Evolutionary conservation across 1,284 basidiomycete species (phyloP).

Genomic region (Serendipita sp.): DNA sequence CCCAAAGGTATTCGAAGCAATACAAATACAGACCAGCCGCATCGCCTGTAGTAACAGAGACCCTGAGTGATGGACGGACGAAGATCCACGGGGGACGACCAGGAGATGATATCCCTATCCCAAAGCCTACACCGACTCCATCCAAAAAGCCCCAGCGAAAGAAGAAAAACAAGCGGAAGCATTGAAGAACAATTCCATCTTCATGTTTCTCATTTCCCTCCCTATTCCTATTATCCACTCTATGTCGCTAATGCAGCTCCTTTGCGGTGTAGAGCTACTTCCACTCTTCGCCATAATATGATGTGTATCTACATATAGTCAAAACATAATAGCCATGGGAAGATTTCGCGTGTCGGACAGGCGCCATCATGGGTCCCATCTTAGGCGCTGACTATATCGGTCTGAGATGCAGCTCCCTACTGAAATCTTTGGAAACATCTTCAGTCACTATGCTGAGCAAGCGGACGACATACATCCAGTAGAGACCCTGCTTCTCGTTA

Average conservation of each 20-base stretch:
- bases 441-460: not conserved
- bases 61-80: constrained; percentile 39
- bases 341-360: too few relatives aligned
- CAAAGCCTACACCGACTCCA: not conserved
- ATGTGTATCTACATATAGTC: too few relatives aligned
- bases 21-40: constrained; percentile 52
- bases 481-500: not conserved
- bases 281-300: too few relatives aligned
- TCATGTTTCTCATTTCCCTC: too few relatives aligned
- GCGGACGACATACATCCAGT: not conserved
- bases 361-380: too few relatives aligned
- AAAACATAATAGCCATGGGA: too few relatives aligned
- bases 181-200: not conserved
- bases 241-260: too few relatives aligned
- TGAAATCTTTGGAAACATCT: not conserved
- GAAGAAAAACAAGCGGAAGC: not conserved
- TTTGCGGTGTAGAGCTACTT: too few relatives aligned
- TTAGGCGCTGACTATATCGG: too few relatives aligned
- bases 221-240: too few relatives aligned
- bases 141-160: not conserved
- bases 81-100: constrained; percentile 36
- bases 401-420: not conserved
- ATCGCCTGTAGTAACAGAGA: constrained; percentile 51
- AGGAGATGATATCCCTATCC: not conserved
- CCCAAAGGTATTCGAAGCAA: constrained; percentile 45